A percentile compares a stretch with the other conserved stretches of the same genome.
These are phyloP conservation scores for Ganoderma sinense DNA, from an alignment of 1,284 basidiomycete genomes.

Conservation along the genomic window DNA sequence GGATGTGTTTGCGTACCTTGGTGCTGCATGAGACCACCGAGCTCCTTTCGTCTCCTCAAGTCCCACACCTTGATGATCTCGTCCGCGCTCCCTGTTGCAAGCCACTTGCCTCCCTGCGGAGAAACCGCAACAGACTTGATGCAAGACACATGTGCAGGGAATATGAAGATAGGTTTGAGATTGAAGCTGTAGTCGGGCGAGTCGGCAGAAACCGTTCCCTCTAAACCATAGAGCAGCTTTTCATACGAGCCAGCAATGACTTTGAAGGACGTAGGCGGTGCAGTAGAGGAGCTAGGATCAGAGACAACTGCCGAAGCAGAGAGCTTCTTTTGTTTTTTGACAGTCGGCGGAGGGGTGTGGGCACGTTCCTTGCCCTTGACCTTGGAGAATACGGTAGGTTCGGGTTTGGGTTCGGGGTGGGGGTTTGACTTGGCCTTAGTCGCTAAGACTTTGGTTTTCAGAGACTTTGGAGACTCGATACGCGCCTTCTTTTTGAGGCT, in stretches of 20 bases:
- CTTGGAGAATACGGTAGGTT: constrained; percentile 16
- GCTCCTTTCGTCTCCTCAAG: constrained; percentile 86
- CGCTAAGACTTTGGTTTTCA: constrained; percentile 6
- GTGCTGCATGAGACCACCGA: constrained; percentile 93
- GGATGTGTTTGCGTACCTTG: constrained; percentile 62
- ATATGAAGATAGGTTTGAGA: constrained; percentile 91
- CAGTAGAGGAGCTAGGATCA: constrained; percentile 26
- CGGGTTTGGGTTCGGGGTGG: neutral
- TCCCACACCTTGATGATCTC: constrained; percentile 99
- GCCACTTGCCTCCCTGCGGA: constrained; percentile 91
- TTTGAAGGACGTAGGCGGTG: constrained; percentile 72
- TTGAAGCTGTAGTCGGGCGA: constrained; percentile 49
- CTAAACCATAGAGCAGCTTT: constrained; percentile 92
- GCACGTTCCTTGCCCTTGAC: constrained; percentile 35
- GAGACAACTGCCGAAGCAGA: neutral
- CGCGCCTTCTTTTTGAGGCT: constrained; percentile 27
- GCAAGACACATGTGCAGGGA: constrained; percentile 94
- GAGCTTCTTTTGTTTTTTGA: constrained; percentile 18
- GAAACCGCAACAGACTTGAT: constrained; percentile 91
- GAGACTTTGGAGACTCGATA: constrained; percentile 9
- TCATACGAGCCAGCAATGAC: constrained; percentile 94
- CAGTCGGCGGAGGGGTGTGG: constrained; percentile 7
- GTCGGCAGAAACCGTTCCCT: constrained; percentile 63
- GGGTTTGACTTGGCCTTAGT: constrained; percentile 7
- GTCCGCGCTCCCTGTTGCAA: constrained; percentile 94